phyloP scores from a whole-genome alignment of 192 early-diverging fungal species.

The Ambispora gerdemannii region DNA sequence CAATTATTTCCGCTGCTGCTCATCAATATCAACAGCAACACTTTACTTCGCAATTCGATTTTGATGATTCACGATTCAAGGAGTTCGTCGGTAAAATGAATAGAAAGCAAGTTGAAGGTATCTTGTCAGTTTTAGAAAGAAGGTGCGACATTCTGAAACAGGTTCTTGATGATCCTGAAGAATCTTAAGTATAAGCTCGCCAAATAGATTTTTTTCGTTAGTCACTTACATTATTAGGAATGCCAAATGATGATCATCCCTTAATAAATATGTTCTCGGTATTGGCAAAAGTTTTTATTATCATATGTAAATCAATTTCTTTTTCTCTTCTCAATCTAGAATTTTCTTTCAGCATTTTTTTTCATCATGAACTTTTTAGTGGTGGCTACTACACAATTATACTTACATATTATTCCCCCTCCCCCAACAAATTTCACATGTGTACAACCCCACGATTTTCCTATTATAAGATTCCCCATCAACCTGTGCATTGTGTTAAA shows the following conservation, averaged over 20 bases:
- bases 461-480: not conserved
- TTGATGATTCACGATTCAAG: slow-evolving; percentile 46
- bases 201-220: not conserved
- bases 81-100: slow-evolving; percentile 46
- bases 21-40: slow-evolving; percentile 3
- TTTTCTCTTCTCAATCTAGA: too few species aligned
- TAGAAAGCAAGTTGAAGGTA: slow-evolving; percentile 50
- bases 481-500: not conserved
- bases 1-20: not conserved
- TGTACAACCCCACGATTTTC: not conserved
- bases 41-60: slow-evolving; percentile 24
- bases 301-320: not conserved
- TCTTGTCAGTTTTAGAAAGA: slow-evolving; percentile 53
- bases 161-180: slow-evolving; percentile 11
- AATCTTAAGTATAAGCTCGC: slow-evolving; percentile 1
- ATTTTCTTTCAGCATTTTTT: too few species aligned
- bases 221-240: too few species aligned
- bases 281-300: too few species aligned
- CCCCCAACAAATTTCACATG: not conserved
- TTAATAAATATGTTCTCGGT: too few species aligned
- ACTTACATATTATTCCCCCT: too few species aligned
- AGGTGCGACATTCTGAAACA: slow-evolving; percentile 49
- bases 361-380: not conserved
- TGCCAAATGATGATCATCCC: too few species aligned
- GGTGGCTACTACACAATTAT: too few species aligned